Conservation (phyloP, 192 early-diverging fungal genomes). For the Backusella liffmaniae region DNA sequence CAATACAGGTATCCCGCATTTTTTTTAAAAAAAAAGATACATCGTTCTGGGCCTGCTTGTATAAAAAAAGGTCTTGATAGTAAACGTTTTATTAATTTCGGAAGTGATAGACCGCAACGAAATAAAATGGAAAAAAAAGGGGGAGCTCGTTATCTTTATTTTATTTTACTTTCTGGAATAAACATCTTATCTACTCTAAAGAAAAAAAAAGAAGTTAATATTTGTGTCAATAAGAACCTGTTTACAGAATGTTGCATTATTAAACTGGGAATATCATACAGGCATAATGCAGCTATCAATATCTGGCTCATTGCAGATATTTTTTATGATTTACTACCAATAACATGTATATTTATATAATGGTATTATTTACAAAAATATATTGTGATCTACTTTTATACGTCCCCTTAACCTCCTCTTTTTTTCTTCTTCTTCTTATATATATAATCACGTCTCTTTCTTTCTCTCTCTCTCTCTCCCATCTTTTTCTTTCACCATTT, state of each 20-base stretch:
- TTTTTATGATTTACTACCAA: background rate
- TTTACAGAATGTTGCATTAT: background rate
- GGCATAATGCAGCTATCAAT: constrained; percentile 1
- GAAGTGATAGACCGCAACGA: background rate
- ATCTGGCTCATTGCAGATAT: background rate
- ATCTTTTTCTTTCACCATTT: background rate
- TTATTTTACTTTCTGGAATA: background rate
- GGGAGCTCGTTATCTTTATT: background rate
- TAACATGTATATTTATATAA: background rate
- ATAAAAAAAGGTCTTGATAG: background rate
- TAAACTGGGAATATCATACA: background rate
- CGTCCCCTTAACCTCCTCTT: background rate
- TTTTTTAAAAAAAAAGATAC: background rate
- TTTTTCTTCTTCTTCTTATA: background rate
- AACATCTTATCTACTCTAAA: background rate
- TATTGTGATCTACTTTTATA: background rate
- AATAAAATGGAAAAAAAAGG: background rate
- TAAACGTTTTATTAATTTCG: background rate
- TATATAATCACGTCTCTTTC: background rate
- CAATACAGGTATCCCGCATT: background rate
- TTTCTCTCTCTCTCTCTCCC: background rate
- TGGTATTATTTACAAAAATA: background rate
- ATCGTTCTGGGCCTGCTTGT: background rate
- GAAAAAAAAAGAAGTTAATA: background rate
- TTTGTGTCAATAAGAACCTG: background rate